phyloP scores from a whole-genome alignment of 192 early-diverging fungal genomes.

The Spinellus fusiger region DNA sequence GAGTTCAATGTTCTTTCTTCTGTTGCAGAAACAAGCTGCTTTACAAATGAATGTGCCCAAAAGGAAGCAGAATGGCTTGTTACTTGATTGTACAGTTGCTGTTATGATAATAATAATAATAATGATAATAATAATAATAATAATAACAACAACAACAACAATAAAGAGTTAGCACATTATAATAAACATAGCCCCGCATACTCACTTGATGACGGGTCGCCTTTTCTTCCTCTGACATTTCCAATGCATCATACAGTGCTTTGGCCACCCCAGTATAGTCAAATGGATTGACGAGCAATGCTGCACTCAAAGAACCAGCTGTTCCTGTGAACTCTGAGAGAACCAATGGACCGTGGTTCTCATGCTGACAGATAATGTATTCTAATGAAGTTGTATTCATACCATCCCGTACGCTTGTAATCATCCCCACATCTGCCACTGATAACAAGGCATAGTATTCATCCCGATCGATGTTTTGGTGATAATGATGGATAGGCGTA shows the following conservation, averaged over 20 bases:
- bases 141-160: not conserved
- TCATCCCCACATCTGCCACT: conserved; percentile 92
- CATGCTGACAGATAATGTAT: conserved; percentile 91
- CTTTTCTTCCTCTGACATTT: conserved; percentile 59
- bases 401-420: conserved; percentile 91
- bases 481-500: conserved; percentile 90
- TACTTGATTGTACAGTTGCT: conserved; percentile 77
- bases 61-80: conserved; percentile 73
- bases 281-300: conserved; percentile 85
- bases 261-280: conserved; percentile 76
- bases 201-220: conserved; percentile 31
- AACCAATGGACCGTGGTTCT: conserved; percentile 76
- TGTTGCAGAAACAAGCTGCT: conserved; percentile 57
- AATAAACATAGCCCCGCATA: not conserved
- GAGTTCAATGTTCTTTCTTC: conserved; percentile 29
- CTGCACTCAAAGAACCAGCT: conserved; percentile 72
- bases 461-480: conserved; percentile 88
- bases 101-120: conserved; percentile 13
- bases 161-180: not conserved
- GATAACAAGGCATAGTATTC: conserved; percentile 94
- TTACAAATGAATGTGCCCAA: conserved; percentile 83
- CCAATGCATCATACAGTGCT: conserved; percentile 70
- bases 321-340: conserved; percentile 97
- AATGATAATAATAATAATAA: not conserved
- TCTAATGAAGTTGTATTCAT: conserved; percentile 98